Base-by-base conservation (phyloP, 1,139 yeast genomes). In the Nakaseomyces bracarensis region DNA sequence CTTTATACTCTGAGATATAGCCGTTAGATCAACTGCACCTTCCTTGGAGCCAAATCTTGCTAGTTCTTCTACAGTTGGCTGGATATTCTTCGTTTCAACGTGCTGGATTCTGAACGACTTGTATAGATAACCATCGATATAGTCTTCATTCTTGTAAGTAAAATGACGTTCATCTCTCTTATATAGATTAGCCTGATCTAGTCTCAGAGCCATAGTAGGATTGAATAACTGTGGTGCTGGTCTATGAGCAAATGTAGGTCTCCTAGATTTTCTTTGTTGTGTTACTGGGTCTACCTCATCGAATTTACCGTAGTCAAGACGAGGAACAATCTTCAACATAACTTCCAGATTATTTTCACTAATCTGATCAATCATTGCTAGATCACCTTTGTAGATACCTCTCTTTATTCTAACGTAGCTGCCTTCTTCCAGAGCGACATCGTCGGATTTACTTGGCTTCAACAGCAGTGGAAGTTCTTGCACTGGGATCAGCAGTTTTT, bases 291-390 rank as follows among this genome's bases (percentile, higher is more conserved):
- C 83, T 33, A 78, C 73, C 36, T 72, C 75, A 46, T 75, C 77
- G 41, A 70, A 67, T 57, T 77, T 77, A 49, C 95, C 95, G 61
- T 91, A 91, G 61, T 91, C 97, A 47, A 91, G 68, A 55, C 98
- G 77, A 29, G 98, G 98, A 19, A 91, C 94, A 48, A 93, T 71
- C 58, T 86, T 86, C 56, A 95, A 77, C 57, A 94, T 76, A 19
- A 87, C 97, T 60, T 89, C 97, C 51, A 93, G 72, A 42, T 96
- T 97, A 59, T 86, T 89, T 59, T 91, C 97, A 44, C 95, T 84
- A 50, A 93, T 74, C 58, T 89, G 87, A 55, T 87, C 96, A 44
- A 91, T 95, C 44, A 86, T 76, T 16, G 96, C 98, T 50, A 91
- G 71, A 63, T 91, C 98, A 31, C 93, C 93, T 58, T 84, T 85